These are phyloP conservation scores for Apostasia ramifera DNA, from an alignment of 106 monocot genomes.

Conservation along the genomic window DNA sequence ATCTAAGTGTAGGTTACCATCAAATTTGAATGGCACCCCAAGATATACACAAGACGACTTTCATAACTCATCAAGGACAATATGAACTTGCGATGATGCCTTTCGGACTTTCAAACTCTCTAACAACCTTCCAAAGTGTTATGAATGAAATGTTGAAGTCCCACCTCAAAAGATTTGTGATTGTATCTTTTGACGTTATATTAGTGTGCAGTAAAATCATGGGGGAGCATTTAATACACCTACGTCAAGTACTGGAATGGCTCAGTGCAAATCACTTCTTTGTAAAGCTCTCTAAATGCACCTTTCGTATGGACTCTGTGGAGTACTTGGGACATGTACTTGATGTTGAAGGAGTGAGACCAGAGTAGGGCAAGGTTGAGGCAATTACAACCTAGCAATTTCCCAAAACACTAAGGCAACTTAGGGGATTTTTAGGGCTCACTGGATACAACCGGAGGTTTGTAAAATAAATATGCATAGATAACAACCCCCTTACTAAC, in stretches of 20 bases:
- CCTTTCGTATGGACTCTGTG: background rate
- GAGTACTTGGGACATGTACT: background rate
- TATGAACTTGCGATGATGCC: no score
- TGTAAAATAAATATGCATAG: background rate
- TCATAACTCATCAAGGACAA: background rate
- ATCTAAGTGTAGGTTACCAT: background rate
- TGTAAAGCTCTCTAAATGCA: background rate
- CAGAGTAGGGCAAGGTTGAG: background rate
- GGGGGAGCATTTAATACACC: background rate
- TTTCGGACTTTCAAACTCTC: no score
- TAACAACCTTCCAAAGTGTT: background rate
- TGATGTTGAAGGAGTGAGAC: background rate
- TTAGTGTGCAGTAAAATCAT: background rate
- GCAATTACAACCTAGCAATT: background rate
- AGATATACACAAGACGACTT: background rate
- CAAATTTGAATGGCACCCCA: background rate
- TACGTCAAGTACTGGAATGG: background rate
- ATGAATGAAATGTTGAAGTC: background rate
- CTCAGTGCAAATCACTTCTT: background rate
- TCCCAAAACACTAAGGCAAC: background rate
- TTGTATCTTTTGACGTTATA: background rate
- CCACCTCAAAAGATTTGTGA: background rate
- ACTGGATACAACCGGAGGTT: background rate
- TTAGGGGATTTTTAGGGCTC: background rate
- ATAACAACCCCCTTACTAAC: no score